Conservation (phyloP, 768 basidiomycete genomes). For the Termitomyces sp. region DNA sequence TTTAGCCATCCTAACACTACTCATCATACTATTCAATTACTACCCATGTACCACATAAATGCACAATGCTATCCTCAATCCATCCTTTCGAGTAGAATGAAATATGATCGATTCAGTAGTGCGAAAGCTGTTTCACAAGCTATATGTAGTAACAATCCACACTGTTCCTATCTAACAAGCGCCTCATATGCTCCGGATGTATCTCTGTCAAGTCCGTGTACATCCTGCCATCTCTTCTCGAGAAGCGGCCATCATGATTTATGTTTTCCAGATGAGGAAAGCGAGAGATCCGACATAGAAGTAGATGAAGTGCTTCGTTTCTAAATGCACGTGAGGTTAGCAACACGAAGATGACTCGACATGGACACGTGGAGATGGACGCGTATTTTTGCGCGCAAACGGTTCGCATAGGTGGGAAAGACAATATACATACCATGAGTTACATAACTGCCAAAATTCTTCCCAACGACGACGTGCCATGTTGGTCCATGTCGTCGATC, state of each 20-base stretch:
- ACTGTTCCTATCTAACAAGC: slow-evolving; percentile 10
- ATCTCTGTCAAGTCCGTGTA: slow-evolving; percentile 3
- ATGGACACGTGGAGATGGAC: slow-evolving; percentile 9
- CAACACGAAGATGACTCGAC: slow-evolving; percentile 4
- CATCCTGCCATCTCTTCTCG: not conserved
- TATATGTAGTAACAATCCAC: slow-evolving; percentile 10
- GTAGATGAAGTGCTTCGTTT: slow-evolving; percentile 99
- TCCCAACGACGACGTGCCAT: slow-evolving; percentile 98
- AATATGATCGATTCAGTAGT: slow-evolving; percentile 9
- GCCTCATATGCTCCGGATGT: slow-evolving; percentile 1
- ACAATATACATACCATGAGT: slow-evolving; percentile 72
- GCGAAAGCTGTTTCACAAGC: slow-evolving; percentile 12
- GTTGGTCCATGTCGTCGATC: slow-evolving; percentile 89
- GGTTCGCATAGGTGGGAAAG: not conserved
- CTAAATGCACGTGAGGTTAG: slow-evolving; percentile 32
- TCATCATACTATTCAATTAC: slow-evolving; percentile 10
- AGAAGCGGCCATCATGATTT: slow-evolving; percentile 16
- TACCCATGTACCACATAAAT: slow-evolving; percentile 10
- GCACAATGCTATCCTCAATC: slow-evolving; percentile 12
- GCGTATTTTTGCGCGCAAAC: slow-evolving; percentile 18
- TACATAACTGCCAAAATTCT: slow-evolving; percentile 98
- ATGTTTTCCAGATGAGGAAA: slow-evolving; percentile 94
- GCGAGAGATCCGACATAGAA: slow-evolving; percentile 93
- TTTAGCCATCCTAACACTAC: slow-evolving; percentile 1
- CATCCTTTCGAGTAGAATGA: not conserved